A percentile compares a stretch with the other conserved stretches of the same genome.
These are phyloP conservation scores for Phytophthora vignae DNA, from an alignment of 352 stramenopile species.

Conservation along the genomic window DNA sequence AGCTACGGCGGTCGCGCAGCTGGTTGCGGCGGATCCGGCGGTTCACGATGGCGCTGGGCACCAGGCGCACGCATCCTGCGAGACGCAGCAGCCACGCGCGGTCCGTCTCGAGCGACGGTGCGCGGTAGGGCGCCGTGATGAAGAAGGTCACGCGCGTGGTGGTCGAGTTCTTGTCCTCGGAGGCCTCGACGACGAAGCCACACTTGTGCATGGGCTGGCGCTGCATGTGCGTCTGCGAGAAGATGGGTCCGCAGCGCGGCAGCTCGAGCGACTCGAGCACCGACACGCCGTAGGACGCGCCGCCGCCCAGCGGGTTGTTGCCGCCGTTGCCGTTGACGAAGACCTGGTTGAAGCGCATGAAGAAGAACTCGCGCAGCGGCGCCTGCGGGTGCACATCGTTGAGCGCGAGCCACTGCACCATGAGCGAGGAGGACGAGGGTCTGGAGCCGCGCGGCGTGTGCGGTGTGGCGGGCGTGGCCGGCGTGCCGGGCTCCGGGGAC, in stretches of 20 bases:
- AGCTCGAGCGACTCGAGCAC: constrained; percentile 77
- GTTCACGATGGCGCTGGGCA: constrained; percentile 79
- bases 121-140: constrained; percentile 54
- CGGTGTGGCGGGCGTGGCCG: constrained; percentile 27
- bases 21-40: constrained; percentile 73
- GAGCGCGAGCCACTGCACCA: constrained; percentile 81
- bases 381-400: constrained; percentile 61
- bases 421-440: constrained; percentile 38
- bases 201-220: constrained; percentile 62
- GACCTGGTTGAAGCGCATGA: constrained; percentile 80
- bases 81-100: constrained; percentile 69
- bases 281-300: constrained; percentile 67
- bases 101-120: constrained; percentile 49
- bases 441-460: constrained; percentile 35
- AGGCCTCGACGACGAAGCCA: constrained; percentile 82
- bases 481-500: constrained; percentile 28
- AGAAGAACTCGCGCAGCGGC: constrained; percentile 80
- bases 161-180: constrained; percentile 58
- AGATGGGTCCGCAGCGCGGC: constrained; percentile 56
- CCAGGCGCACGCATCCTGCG: constrained; percentile 54
- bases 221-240: constrained; percentile 55
- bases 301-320: constrained; percentile 36
- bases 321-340: constrained; percentile 50
- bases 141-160: constrained; percentile 84
- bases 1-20: constrained; percentile 64